Evolutionary conservation across 305 asterid genomes (phyloP), one percentile per base, ranked within the genome.

Genomic region (Fraxinus sp.): DNA sequence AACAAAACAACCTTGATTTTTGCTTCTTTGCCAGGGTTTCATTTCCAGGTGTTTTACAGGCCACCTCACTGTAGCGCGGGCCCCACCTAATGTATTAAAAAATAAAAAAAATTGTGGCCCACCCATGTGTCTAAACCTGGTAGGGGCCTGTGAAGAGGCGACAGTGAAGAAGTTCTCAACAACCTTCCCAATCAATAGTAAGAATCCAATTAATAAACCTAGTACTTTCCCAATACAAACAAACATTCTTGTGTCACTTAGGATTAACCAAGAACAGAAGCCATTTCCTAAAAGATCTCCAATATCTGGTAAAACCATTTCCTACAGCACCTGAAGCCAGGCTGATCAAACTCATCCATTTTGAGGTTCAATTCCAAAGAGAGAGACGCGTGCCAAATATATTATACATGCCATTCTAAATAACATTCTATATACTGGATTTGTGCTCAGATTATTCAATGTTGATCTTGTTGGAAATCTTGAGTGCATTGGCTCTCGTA

Each of bases 401-500:
- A 24, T 28, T 28, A 28, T 28, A 24, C 5, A 36, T 1, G 1
- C 3, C 44, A 37, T 37, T 37, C 41, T 37, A 37, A 37, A 37
- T 7, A 37, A 1, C 4, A 37, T 37, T 37, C 41, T 37, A 37
- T 37, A 83, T 89, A 89, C 75, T 90, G 77, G 35, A 64, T 79
- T 18, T 82, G 20, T 49, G 83, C 78, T 81, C 89, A 3, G 86
- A 74, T 55, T 86, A 81, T 80, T 46, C 81, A 5, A 86, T 81
- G 87, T 32, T 79, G 77, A 80, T 83, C 70, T 80, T 91, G 24
- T 81, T 91, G 73, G 92, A 92, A 86, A 91, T 89, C 76, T 86
- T 91, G 84, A 90, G 92, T 74, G 85, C 89, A 16, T 86, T 92
- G 82, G 88, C 91, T 86, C 93, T 92, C 78, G 1, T 86, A 68